These are phyloP conservation scores for Tetrastigma voinierianum DNA, from an alignment of 164 flowering plant species.

Conservation along the genomic window DNA sequence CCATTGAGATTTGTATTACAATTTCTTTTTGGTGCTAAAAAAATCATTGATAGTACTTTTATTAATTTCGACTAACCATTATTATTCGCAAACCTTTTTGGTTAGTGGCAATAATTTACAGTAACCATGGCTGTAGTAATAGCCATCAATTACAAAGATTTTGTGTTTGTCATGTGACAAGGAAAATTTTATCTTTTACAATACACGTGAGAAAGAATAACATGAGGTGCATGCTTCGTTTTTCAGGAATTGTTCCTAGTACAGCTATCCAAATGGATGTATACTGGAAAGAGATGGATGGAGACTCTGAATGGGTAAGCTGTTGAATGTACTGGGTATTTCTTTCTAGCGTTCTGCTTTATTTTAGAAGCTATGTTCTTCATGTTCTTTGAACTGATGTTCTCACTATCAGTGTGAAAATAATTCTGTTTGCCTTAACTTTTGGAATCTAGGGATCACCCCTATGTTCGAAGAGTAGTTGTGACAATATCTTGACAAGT, in stretches of 20 bases:
- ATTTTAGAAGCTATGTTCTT: not conserved
- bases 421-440: too few species aligned
- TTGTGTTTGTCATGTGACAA: not conserved
- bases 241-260: constrained; percentile 67
- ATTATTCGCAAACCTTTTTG: too few species aligned
- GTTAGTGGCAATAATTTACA: too few species aligned
- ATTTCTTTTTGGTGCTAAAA: too few species aligned
- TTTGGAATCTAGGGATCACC: too few species aligned
- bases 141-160: too few species aligned
- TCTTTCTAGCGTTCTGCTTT: not conserved
- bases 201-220: not conserved
- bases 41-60: too few species aligned
- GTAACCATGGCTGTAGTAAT: too few species aligned
- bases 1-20: too few species aligned
- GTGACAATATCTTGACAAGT: too few species aligned
- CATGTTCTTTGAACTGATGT: not conserved
- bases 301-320: constrained; percentile 88
- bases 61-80: too few species aligned
- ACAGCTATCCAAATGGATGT: constrained; percentile 58
- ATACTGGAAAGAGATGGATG: constrained; percentile 84
- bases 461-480: too few species aligned
- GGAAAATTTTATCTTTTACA: not conserved
- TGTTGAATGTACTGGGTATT: not conserved
- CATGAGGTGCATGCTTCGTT: not conserved
- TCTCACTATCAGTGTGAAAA: not conserved